These are phyloP conservation scores for Santalum album DNA, from an alignment of 164 flowering plant species.

Conservation along the genomic window DNA sequence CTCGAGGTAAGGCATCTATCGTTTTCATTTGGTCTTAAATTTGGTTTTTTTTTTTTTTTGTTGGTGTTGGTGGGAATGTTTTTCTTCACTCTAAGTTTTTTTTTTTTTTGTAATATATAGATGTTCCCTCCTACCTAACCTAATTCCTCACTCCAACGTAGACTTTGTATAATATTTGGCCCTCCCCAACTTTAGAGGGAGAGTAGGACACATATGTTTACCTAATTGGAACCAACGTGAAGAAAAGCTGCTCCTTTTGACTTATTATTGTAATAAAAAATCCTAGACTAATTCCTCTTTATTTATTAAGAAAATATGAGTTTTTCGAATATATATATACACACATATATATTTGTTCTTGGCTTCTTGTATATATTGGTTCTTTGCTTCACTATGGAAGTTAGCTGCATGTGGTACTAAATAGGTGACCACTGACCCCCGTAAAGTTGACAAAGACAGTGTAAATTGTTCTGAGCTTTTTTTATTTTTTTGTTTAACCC, in stretches of 20 bases:
- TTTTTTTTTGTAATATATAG: constrained; percentile 9
- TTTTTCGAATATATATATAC: neutral
- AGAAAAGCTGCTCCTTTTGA: constrained; percentile 1
- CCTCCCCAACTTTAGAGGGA: neutral
- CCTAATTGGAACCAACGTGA: neutral
- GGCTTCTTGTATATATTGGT: neutral
- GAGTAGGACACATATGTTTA: constrained; percentile 6
- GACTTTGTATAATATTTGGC: neutral
- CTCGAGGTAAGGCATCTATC: constrained; percentile 11
- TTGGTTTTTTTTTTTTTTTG: constrained; percentile 1
- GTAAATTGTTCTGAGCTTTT: neutral
- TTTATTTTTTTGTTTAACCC: neutral
- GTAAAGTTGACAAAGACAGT: neutral
- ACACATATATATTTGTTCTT: neutral
- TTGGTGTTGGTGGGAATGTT: constrained; percentile 3
- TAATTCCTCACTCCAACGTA: constrained; percentile 5
- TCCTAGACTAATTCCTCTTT: neutral
- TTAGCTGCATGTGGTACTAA: no score
- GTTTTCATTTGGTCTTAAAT: constrained; percentile 12
- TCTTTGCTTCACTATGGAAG: neutral
- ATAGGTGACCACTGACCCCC: neutral
- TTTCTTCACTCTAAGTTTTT: neutral
- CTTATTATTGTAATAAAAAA: neutral
- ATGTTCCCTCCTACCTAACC: constrained; percentile 25
- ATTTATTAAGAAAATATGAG: neutral